These are phyloP conservation scores for Vachellia pachyceras DNA, from an alignment of 306 rosid genomes.

Conservation along the genomic window DNA sequence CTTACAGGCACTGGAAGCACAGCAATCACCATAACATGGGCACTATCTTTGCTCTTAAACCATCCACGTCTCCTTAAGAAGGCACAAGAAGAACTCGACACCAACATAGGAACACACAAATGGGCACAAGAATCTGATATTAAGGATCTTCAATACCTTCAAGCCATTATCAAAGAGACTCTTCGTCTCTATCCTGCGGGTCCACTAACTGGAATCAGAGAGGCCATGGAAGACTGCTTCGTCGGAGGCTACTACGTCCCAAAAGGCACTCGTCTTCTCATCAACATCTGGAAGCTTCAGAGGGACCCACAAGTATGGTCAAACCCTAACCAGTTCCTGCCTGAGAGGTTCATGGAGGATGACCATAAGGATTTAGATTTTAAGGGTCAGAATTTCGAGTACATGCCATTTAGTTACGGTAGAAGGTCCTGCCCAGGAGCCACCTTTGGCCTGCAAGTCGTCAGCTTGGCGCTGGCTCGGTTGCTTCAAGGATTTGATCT, in stretches of 20 bases:
- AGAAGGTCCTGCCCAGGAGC: slow-evolving; percentile 53
- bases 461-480: slow-evolving; percentile 50
- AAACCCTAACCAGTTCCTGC: slow-evolving; percentile 49
- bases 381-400: slow-evolving; percentile 35
- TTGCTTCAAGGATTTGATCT: slow-evolving; percentile 54
- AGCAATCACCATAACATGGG: slow-evolving; percentile 49
- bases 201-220: slow-evolving; percentile 55
- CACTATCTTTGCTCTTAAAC: slow-evolving; percentile 50
- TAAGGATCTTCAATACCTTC: slow-evolving; percentile 39
- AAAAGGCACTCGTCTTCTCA: slow-evolving; percentile 48
- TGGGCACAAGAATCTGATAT: slow-evolving; percentile 55
- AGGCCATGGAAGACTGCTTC: slow-evolving; percentile 39
- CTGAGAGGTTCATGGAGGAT: slow-evolving; percentile 45
- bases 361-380: slow-evolving; percentile 23
- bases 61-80: slow-evolving; percentile 34
- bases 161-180: slow-evolving; percentile 53
- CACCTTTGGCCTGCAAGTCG: slow-evolving; percentile 45
- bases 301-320: slow-evolving; percentile 48
- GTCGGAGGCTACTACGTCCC: slow-evolving; percentile 44
- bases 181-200: slow-evolving; percentile 56
- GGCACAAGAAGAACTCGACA: slow-evolving; percentile 44
- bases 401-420: slow-evolving; percentile 48
- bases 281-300: slow-evolving; percentile 50
- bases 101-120: slow-evolving; percentile 36
- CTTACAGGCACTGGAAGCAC: slow-evolving; percentile 57